Evolutionary conservation across 2,329 filamentous ascomycete species (phyloP), one percentile per base, ranked within the genome.

Genomic region (Plenodomus tracheiphilus): DNA sequence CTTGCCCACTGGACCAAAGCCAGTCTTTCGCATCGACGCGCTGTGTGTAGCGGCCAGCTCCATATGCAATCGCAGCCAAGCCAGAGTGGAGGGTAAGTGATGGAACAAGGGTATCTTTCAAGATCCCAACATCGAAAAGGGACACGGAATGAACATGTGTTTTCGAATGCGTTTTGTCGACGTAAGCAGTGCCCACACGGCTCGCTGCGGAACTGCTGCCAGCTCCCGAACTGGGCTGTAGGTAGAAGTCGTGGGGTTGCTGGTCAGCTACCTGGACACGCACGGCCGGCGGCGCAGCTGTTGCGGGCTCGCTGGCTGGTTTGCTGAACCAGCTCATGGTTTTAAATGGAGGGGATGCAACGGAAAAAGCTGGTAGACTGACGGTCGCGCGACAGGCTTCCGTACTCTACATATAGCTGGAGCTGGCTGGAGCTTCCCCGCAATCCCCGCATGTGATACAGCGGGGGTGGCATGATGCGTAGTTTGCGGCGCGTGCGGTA

Each of bases 11-110:
- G 1, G 81, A 80, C 81, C 82, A 85, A 5, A 82, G 67, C 74
- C 78, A 82, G 62, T 86, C 82, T 59, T 85, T 86, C n/a, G 77
- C 72, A 47, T 85, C 82, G 9, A 81, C 76, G n/a, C 77, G 74
- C 58, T 83, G 68, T 7, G 80, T 82, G 41, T 78, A 74, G 19
- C 80, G 74, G 1, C 79, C 79, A 22, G 77, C 71, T 8, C 75
- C 74, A 59, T 81, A 85, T 0, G 81, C 76, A 25, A 80, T 73
- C 22, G 79, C 57, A 9, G 80, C 76, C 11, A 84, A 73, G 3
- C 78, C 75, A 0, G 79, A 74, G 53, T 85, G 80, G 0, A 85
- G 68, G 0, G 75, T 74, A 32, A 84, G 70, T 0, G 81, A 83
- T 0, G 82, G 82, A 2, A 82, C 70, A 2, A 85, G 64, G 2